Base-by-base conservation (phyloP, 139 green algal species). In the Edaphochlamys debaryana region DNA sequence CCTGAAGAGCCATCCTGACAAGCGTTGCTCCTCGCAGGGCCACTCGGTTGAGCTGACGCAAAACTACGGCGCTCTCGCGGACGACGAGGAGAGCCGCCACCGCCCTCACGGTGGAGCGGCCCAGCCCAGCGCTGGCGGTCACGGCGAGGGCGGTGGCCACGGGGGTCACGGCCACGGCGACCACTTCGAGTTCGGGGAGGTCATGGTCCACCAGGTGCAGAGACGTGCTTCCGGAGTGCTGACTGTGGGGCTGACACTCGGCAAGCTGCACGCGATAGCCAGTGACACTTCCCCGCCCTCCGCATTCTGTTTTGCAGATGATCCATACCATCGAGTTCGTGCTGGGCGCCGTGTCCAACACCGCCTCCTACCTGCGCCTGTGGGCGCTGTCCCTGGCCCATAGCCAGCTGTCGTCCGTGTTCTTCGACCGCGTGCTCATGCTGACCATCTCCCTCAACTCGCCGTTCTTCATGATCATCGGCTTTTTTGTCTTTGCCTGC, bases 251-350 rank as follows among this genome's bases (percentile, higher is more conserved):
- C 30, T 69, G 40, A 38, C 20, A 69, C n/a, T 7, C 9, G 22
- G 30, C 62, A 41, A 22, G 62, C 41, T 41, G 6, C 89, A 97
- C 30, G 48, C 48, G 9, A 15, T 54, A 54, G 15, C 11, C 15
- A 54, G 9, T 54, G 48, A 15, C n/a, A 40, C 32, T 42, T 69
- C 63, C 20, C 78, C 36, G 82, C 76, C 60, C 82, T 83, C 48
- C 63, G 48, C 48, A 23, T 68, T 11, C 62, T n/a, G 4, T 22
- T 68, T 50, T 36, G 38, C 79, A 91, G 89, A 93, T 93, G 89
- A 93, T 99, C 87, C 97, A 99, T 92, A 98, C 97, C 25, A 99
- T 99, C 48, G 97, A 99, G 93, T 99, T 99, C 90, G 97, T 98
- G 78, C 94, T 99, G 82, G 97, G 97, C 20, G 96, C 96, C 29